Evolutionary conservation across 2,329 filamentous ascomycete species (phyloP).

Genomic region (Bipolaris gigantea): DNA sequence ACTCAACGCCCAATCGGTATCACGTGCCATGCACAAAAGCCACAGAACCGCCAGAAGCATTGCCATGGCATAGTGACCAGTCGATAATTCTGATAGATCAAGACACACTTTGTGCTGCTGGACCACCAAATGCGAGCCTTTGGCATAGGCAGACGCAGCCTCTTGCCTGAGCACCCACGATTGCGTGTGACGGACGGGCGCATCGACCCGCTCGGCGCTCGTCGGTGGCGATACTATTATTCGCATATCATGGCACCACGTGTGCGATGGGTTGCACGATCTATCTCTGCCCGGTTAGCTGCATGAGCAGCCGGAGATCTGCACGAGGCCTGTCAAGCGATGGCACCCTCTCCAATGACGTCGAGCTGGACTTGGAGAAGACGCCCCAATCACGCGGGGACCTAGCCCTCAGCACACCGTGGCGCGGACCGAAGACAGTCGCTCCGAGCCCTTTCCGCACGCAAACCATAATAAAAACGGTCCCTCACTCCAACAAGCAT

Average conservation of each 20-base stretch:
- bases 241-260: slow-evolving; percentile 7
- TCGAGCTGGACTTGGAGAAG: background rate
- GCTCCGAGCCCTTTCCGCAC: background rate
- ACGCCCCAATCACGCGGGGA: slow-evolving; percentile 6
- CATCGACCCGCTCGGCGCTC: background rate
- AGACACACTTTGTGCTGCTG: background rate
- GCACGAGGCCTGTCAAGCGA: slow-evolving; percentile 15
- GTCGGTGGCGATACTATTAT: slow-evolving; percentile 4
- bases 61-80: no score
- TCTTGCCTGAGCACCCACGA: background rate
- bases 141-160: background rate
- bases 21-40: no score
- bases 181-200: background rate
- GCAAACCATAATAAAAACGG: background rate
- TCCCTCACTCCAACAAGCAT: slow-evolving; percentile 8
- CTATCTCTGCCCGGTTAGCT: slow-evolving; percentile 20
- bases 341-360: slow-evolving; percentile 12
- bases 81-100: background rate
- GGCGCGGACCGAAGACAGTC: background rate
- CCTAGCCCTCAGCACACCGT: slow-evolving; percentile 1
- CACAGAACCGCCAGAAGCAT: no score
- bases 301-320: slow-evolving; percentile 17
- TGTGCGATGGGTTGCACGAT: slow-evolving; percentile 20
- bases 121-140: background rate
- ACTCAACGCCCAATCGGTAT: no score